Conservation (phyloP, 2,329 filamentous ascomycete genomes). For the Beauveria bassiana region DNA sequence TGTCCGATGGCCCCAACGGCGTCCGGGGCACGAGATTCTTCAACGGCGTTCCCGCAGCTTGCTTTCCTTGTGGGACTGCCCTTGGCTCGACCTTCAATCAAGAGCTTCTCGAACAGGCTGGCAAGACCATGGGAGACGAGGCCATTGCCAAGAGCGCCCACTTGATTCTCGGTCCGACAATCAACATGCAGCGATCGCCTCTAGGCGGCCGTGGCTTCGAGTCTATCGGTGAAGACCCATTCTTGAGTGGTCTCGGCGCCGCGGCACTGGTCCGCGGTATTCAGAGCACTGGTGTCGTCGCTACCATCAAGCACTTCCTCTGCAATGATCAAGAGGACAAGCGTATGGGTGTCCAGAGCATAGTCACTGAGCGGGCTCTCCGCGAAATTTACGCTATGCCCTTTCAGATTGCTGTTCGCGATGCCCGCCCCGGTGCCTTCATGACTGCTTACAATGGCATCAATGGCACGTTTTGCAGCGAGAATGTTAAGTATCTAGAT, state of each 20-base stretch:
- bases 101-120: conserved; percentile 42
- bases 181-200: conserved; percentile 55
- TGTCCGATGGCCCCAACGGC: conserved; percentile 64
- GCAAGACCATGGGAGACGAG: conserved; percentile 44
- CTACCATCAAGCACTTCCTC: conserved; percentile 53
- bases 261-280: conserved; percentile 47
- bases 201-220: conserved; percentile 54
- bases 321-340: conserved; percentile 55
- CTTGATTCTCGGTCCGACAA: conserved; percentile 52
- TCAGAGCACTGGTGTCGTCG: conserved; percentile 47
- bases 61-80: conserved; percentile 51
- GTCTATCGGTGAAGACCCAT: conserved; percentile 50
- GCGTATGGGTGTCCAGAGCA: conserved; percentile 46
- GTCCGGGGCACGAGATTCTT: conserved; percentile 62
- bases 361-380: conserved; percentile 47
- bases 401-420: conserved; percentile 48
- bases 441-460: conserved; percentile 55
- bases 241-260: conserved; percentile 47
- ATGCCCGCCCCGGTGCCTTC: conserved; percentile 43
- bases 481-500: conserved; percentile 43
- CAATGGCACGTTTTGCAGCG: conserved; percentile 48
- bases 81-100: conserved; percentile 52
- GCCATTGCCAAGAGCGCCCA: conserved; percentile 50
- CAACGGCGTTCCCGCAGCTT: conserved; percentile 52
- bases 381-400: conserved; percentile 52